Base-by-base conservation (phyloP, 202 grass and related monocot species). In the Eragrostis tef region DNA sequence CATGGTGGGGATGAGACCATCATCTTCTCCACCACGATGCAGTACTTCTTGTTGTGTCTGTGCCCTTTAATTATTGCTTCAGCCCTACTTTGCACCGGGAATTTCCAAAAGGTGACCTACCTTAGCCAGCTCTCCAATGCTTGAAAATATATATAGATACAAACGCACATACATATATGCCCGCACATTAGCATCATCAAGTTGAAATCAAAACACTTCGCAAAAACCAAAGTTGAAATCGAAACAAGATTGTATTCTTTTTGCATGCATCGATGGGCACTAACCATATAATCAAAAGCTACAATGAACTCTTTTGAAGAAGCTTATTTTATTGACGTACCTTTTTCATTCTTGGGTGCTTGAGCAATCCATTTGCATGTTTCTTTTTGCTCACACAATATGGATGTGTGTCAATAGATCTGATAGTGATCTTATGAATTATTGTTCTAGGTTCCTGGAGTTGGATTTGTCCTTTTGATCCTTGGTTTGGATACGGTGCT, bases 21-120 rank as follows among this genome's bases (percentile, higher is more conserved):
- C 84, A 86, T 89, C 81, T 84, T 80, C 42, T 78, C 87, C 87
- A 86, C 90, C 83, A 78, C 70, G 82, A 79, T 85, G 86, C 64
- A 88, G 78, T 85, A 74, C 82, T 66, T 83, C 42, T 36, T 83
- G 78, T 74, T 70, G 47, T 53, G 77, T 43, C 77, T 65, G 61
- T 69, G 17, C 81, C 62, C 89, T 88, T 91, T 91, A 91, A 88
- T 91, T 86, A 91, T 91, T 86, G 64, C 86, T 61, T 74, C 56
- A 83, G 71, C 70, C 64, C 86, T 72, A 83, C 86, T 88, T 77
- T 83, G 86, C 64, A 86, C 79, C 39, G 15, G 27, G 81, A 87
- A 82, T 78, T 81, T 78, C 77, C 67, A 81, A 85, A 85, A 81
- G 86, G 48, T 27, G 26, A 7, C 36, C 51, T 57, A 70, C 50